phyloP scores from a whole-genome alignment of 2,329 filamentous ascomycete species.

The Aspergillus flavus region DNA sequence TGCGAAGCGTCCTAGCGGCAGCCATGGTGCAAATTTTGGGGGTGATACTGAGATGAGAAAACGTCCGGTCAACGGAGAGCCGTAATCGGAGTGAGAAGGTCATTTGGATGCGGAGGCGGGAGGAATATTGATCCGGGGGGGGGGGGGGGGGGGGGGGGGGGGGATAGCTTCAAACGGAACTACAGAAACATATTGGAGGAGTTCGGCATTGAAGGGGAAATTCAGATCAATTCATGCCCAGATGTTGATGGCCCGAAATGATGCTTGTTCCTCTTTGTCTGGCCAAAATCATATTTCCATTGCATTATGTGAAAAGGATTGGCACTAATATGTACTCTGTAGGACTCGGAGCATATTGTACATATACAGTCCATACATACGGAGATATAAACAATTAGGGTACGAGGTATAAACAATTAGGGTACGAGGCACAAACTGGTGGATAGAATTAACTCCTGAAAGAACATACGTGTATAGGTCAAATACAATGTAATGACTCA shows the following conservation, averaged over 20 bases:
- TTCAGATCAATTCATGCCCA: neutral
- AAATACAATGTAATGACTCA: too few relatives aligned
- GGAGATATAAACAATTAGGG: neutral
- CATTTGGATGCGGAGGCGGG: slow-evolving; percentile 24
- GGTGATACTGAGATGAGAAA: slow-evolving; percentile 8
- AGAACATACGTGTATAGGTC: neutral
- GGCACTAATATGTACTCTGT: neutral
- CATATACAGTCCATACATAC: neutral
- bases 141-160: neutral
- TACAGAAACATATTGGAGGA: too few relatives aligned
- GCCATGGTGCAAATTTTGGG: slow-evolving; percentile 31
- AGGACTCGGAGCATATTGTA: neutral
- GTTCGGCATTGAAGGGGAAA: neutral
- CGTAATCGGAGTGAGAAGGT: slow-evolving; percentile 33
- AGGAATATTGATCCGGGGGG: neutral
- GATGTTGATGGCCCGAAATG: neutral
- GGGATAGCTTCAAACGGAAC: neutral
- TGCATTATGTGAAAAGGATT: neutral
- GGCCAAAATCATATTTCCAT: neutral
- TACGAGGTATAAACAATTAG: neutral
- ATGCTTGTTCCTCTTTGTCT: neutral
- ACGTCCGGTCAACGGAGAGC: slow-evolving; percentile 18
- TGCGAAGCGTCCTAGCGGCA: slow-evolving; percentile 67
- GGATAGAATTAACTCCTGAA: neutral
- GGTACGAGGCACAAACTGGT: neutral